Base-by-base conservation (phyloP, 768 basidiomycete genomes). In the Boletus rufocinnamomeus region DNA sequence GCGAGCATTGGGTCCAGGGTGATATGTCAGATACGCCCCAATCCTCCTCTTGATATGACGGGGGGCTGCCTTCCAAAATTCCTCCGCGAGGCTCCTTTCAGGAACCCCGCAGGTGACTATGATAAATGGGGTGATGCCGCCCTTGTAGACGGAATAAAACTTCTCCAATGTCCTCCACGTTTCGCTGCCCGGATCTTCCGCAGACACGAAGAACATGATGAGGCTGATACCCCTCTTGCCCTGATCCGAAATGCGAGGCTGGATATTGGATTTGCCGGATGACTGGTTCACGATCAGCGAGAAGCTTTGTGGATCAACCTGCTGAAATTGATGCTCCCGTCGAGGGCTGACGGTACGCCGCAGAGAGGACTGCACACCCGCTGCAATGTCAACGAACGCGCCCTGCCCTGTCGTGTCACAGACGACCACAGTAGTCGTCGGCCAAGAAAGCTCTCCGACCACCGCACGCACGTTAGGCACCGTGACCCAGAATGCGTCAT, bases 381-480 rank as follows among this genome's bases (percentile, higher is more conserved):
- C 47, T 25, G 48, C 63, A 27, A 68, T 54, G 21, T 43, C 30
- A 13, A 9, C 10, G 35, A 68, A 66, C 5, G 25, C 25, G 30
- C 40, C 54, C 1, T 55, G 40, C 30, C 41, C 16, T 32, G 68
- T 60, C 23, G 50, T 34, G 44, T 67, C 66, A 21, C 62, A 69
- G 32, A 66, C 52, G 28, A 60, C 59, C 19, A 67, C 57, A 1
- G 64, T 66, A 41, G 64, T 66, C 35, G 59, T 63, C 19, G 67
- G 60, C 63, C 63, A 63, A 41, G 57, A 57, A 34, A 62, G 59
- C 40, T 61, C 59, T 17, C 55, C 63, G 23, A 69, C 44, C 11
- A 67, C 56, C 2, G 63, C 57, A 34, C 63, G 63, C 32, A 68
- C 59, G 27, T 68, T 61, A 40, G 60, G 54, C 16, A 57, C 54